phyloP scores from a whole-genome alignment of 176 grass and related monocot genomes.

The Elymus sibiricus region DNA sequence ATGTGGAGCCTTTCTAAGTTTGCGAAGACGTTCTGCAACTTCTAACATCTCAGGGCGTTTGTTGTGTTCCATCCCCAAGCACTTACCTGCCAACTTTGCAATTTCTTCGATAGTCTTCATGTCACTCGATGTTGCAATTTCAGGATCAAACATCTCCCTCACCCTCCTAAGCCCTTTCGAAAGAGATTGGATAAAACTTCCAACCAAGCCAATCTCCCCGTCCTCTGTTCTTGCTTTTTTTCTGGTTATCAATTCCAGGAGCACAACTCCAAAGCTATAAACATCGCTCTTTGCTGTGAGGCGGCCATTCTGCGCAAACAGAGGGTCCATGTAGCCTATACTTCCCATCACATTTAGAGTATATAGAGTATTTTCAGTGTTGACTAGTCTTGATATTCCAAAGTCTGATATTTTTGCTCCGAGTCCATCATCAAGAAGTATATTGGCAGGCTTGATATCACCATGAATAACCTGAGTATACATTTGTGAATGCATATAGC shows the following conservation, averaged over 20 bases:
- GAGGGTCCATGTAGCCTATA: slow-evolving; percentile 5
- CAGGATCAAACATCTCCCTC: background rate
- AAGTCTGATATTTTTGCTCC: slow-evolving; percentile 9
- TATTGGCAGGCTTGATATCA: slow-evolving; percentile 33
- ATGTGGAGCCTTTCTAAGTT: background rate
- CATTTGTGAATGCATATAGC: slow-evolving; percentile 32
- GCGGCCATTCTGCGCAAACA: background rate
- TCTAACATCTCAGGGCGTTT: background rate
- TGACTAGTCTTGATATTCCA: slow-evolving; percentile 19
- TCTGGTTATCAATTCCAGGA: background rate
- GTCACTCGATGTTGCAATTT: background rate
- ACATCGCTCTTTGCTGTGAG: slow-evolving; percentile 4
- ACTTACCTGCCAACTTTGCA: slow-evolving; percentile 6
- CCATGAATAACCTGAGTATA: slow-evolving; percentile 21
- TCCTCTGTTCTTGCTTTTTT: background rate
- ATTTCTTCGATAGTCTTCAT: background rate
- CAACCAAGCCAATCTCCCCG: background rate
- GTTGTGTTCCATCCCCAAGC: background rate
- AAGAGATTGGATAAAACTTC: background rate
- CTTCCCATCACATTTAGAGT: background rate
- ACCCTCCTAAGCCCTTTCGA: background rate
- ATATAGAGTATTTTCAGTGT: background rate
- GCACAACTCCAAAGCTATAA: background rate
- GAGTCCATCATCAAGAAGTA: background rate
- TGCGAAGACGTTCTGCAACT: background rate